phyloP scores from a whole-genome alignment of 1,284 basidiomycete genomes.

The Pseudozyma tsukubaensis region DNA sequence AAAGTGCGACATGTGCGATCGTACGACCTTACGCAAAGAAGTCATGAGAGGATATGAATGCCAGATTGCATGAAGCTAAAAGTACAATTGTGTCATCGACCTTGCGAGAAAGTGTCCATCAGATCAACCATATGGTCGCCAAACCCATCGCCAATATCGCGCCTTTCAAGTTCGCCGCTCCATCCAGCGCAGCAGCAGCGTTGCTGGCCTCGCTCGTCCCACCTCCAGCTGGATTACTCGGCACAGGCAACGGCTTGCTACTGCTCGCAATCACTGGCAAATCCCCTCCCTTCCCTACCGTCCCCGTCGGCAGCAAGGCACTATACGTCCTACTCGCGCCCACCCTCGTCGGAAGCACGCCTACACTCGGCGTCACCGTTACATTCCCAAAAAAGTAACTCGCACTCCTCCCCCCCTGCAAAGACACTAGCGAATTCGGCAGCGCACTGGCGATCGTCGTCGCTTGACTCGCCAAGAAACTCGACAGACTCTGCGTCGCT shows the following conservation, averaged over 20 bases:
- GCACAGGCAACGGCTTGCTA: conserved; percentile 19
- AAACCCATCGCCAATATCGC: neutral
- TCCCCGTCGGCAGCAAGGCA: conserved; percentile 10
- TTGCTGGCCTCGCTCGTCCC: neutral
- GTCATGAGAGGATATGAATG: neutral
- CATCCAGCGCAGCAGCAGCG: neutral
- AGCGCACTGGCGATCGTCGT: conserved; percentile 78
- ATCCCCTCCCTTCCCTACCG: neutral
- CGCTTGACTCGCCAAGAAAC: conserved; percentile 76
- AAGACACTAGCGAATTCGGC: conserved; percentile 79
- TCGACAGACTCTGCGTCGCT: conserved; percentile 70
- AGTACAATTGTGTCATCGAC: neutral
- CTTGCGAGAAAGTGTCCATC: neutral
- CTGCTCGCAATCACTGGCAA: conserved; percentile 41
- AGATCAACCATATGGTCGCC: neutral
- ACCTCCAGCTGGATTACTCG: conserved; percentile 39
- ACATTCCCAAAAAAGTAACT: conserved; percentile 77
- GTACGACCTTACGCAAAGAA: too few relatives aligned
- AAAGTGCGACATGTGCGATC: neutral
- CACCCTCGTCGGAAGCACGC: conserved; percentile 21
- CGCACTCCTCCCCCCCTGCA: conserved; percentile 77
- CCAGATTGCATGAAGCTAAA: neutral
- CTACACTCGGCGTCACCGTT: conserved; percentile 30
- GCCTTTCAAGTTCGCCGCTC: neutral
- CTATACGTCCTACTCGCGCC: conserved; percentile 19